A percentile compares a stretch with the other conserved stretches of the same genome.
Conservation (phyloP, 345 rosid species). For the Corchorus capsularis region DNA sequence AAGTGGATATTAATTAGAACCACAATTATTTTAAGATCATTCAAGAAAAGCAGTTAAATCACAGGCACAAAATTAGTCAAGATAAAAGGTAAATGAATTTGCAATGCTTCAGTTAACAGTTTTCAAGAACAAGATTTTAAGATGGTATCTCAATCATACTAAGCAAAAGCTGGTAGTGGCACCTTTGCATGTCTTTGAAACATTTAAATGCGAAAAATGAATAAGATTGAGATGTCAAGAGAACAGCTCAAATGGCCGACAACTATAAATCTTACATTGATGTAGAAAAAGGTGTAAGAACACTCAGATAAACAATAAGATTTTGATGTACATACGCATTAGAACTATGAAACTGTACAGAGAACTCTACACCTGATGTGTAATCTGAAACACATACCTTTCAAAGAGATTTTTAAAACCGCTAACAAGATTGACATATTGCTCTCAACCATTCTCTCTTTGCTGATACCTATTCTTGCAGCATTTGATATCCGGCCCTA, state of each 20-base stretch:
- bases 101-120: neutral
- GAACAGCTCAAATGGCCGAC: neutral
- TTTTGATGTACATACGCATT: neutral
- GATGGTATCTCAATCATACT: neutral
- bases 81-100: neutral
- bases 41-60: neutral
- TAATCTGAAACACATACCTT: neutral
- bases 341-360: neutral
- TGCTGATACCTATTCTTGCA: neutral
- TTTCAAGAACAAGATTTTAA: neutral
- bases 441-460: slow-evolving; percentile 4
- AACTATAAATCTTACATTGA: neutral
- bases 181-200: neutral
- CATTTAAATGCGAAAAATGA: neutral
- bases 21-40: neutral
- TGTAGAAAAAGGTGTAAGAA: neutral
- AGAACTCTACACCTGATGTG: neutral
- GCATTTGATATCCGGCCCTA: neutral
- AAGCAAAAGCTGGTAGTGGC: neutral
- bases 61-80: neutral
- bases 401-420: neutral
- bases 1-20: neutral
- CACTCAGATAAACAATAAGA: neutral
- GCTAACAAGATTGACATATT: neutral
- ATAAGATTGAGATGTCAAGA: neutral